phyloP scores from a whole-genome alignment of 495 filamentous ascomycete species.

The Emericellopsis terricola region DNA sequence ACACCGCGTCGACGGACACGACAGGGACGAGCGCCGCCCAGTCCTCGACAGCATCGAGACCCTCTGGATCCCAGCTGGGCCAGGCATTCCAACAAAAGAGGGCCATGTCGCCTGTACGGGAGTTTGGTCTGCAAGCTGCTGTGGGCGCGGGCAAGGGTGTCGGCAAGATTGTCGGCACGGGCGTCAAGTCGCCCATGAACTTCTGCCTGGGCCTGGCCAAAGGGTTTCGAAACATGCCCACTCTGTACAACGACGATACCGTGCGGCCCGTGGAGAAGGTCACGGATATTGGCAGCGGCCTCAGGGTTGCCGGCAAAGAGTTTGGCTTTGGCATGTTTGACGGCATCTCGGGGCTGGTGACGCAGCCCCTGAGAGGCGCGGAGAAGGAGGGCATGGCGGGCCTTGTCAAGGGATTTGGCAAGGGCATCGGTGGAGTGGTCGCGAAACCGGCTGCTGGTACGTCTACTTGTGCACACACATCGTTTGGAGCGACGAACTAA shows the following conservation, averaged over 20 bases:
- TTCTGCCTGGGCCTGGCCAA: slow-evolving; percentile 59
- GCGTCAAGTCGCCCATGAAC: slow-evolving; percentile 64
- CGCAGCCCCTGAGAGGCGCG: slow-evolving; percentile 46
- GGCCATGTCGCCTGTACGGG: neutral
- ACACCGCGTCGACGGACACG: neutral
- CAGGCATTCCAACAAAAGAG: neutral
- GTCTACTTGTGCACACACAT: slow-evolving; percentile 8
- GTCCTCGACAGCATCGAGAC: neutral
- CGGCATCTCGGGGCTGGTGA: slow-evolving; percentile 54
- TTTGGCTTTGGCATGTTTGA: slow-evolving; percentile 51
- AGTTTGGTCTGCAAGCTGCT: slow-evolving; percentile 32
- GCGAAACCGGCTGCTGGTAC: slow-evolving; percentile 53
- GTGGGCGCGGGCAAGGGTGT: slow-evolving; percentile 44
- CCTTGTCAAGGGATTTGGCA: slow-evolving; percentile 58
- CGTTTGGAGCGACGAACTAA: slow-evolving; percentile 6
- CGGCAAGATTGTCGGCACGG: slow-evolving; percentile 46
- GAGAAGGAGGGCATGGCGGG: slow-evolving; percentile 50
- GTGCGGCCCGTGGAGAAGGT: slow-evolving; percentile 53
- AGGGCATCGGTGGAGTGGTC: slow-evolving; percentile 52
- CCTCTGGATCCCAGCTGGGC: neutral
- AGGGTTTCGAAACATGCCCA: slow-evolving; percentile 75
- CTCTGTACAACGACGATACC: slow-evolving; percentile 58
- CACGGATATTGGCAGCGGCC: slow-evolving; percentile 45
- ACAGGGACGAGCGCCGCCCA: too few species aligned
- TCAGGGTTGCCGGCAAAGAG: slow-evolving; percentile 47